Conservation (phyloP, 2,329 filamentous ascomycete species). For the Rhynchosporium secalis region DNA sequence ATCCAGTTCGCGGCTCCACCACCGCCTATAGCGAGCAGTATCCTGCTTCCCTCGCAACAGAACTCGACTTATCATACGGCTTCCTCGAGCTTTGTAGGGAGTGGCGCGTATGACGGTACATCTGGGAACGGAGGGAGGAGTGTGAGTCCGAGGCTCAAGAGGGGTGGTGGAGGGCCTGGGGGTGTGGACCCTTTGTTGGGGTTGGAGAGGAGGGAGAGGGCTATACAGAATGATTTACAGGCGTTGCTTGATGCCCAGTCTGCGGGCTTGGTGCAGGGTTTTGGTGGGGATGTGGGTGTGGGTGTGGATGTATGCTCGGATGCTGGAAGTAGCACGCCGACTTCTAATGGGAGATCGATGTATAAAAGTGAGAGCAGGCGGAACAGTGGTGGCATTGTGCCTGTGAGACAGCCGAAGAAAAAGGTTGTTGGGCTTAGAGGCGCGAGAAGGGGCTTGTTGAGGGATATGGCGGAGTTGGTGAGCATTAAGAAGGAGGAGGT, state of each 20-base stretch:
- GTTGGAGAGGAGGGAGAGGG: slow-evolving; percentile 50
- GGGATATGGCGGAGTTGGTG: slow-evolving; percentile 62
- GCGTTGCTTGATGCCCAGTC: slow-evolving; percentile 59
- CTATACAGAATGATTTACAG: slow-evolving; percentile 59
- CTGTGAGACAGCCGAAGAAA: slow-evolving; percentile 57
- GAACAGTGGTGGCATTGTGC: slow-evolving; percentile 49
- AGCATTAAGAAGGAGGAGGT: slow-evolving; percentile 69
- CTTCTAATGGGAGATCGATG: slow-evolving; percentile 22
- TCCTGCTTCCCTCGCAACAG: slow-evolving; percentile 20
- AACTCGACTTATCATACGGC: neutral
- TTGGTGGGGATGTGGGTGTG: slow-evolving; percentile 32
- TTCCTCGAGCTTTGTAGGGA: neutral
- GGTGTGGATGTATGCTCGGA: slow-evolving; percentile 43
- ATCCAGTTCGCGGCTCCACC: slow-evolving; percentile 38
- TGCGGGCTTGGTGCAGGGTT: slow-evolving; percentile 44
- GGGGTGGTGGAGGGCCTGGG: slow-evolving; percentile 16
- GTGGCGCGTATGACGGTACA: neutral
- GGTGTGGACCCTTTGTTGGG: slow-evolving; percentile 41
- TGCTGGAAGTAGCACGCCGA: slow-evolving; percentile 38
- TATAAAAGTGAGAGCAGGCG: slow-evolving; percentile 23
- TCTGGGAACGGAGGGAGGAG: slow-evolving; percentile 11
- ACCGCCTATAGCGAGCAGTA: slow-evolving; percentile 34
- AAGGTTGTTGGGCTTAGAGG: slow-evolving; percentile 57
- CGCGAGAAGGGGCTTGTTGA: slow-evolving; percentile 64
- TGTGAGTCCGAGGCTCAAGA: slow-evolving; percentile 19